Evolutionary conservation across 352 stramenopile genomes (phyloP), one percentile per base, ranked within the genome.

Genomic region (Globisporangium lucens): DNA sequence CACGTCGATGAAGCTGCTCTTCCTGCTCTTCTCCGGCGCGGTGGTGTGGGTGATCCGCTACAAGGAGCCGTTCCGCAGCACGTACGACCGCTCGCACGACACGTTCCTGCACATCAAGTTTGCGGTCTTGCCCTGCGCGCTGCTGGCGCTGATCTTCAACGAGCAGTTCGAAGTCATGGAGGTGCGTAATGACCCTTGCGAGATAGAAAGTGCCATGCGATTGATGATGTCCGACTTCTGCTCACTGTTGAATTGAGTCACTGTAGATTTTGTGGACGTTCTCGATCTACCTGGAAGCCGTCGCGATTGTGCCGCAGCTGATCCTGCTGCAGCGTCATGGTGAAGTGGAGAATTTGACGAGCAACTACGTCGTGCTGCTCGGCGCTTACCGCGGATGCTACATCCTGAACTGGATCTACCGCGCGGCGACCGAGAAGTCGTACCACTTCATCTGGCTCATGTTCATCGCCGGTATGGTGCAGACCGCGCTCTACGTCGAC

Each of bases 391-490:
- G 98, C 57, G 95, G 85, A 22, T 95, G 99, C 62, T 99, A 99
- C 83, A 98, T 99, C 71, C 76, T 99, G 29, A 99, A 99, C 82
- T 99, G 98, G 98, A 97, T 99, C 69, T 99, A 99, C 69, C 89
- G 98, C 53, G 94, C 96, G 13, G 95, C 97, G 52, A 97, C 90
- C 1, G 98, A 99, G 82, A 83, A 83, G 64, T 88, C 94, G 51
- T 99, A 99, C 83, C 88, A 97, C 74, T 98, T 99, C 77, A 98
- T 99, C 78, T 99, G 91, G 85, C 91, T 99, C 58, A 98, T 99
- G 69, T 99, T 99, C 75, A 97, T 99, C 71, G 97, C 93, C 61
- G 98, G 97, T 24, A 95, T 99, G 68, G 89, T 99, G 65, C 98
- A 99, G 82, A 99, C 98, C 2, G 83, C 94, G 55, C 87, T 99